A percentile compares a stretch with the other conserved stretches of the same genome.
Evolutionary conservation across 192 early-diverging fungal genomes (phyloP).

Genomic region (Backusella liffmaniae): DNA sequence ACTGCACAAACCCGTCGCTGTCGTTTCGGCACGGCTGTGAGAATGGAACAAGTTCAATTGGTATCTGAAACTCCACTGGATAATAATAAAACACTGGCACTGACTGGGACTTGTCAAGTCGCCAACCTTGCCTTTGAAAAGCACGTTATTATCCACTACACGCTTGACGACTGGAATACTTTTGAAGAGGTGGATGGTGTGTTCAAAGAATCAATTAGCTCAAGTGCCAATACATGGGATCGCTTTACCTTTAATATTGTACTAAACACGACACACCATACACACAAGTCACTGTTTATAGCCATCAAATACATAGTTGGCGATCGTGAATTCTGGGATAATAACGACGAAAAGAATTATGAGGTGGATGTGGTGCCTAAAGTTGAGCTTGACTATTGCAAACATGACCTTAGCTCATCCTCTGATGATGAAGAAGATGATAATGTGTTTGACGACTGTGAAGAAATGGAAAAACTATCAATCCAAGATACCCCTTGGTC

Average conservation of each 20-base stretch:
- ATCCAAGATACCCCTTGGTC: neutral
- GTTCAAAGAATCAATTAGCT: constrained; percentile 55
- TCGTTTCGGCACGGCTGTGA: neutral
- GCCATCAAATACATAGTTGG: constrained; percentile 67
- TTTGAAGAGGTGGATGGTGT: constrained; percentile 61
- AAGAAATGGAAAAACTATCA: neutral
- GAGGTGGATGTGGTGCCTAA: constrained; percentile 41
- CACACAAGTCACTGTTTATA: constrained; percentile 49
- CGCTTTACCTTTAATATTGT: constrained; percentile 10
- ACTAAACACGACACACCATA: neutral
- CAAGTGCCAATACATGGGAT: constrained; percentile 21
- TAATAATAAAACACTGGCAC: neutral
- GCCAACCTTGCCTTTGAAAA: constrained; percentile 91
- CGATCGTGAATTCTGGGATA: constrained; percentile 86
- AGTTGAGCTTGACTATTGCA: neutral
- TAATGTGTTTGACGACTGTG: neutral
- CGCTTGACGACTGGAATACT: constrained; percentile 77
- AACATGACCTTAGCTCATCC: neutral
- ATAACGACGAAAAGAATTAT: constrained; percentile 84
- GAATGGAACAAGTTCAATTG: constrained; percentile 12
- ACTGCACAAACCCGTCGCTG: neutral
- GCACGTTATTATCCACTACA: constrained; percentile 71
- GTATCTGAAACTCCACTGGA: neutral
- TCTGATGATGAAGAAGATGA: constrained; percentile 9
- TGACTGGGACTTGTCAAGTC: constrained; percentile 64